These are phyloP conservation scores for Colletotrichum australisinense DNA, from an alignment of 2,329 filamentous ascomycete genomes.

Conservation along the genomic window DNA sequence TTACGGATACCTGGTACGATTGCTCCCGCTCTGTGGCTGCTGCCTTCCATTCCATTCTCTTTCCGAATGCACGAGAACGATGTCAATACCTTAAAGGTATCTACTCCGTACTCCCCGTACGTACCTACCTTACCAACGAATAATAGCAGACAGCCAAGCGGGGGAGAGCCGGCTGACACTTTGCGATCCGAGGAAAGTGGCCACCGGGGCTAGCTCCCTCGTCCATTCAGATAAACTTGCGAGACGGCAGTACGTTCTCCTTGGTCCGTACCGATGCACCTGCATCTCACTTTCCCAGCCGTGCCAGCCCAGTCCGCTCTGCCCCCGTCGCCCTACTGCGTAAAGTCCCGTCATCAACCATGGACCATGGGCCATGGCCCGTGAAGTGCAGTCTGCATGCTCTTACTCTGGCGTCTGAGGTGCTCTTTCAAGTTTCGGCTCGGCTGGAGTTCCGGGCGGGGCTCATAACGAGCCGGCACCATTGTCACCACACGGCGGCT, in stretches of 20 bases:
- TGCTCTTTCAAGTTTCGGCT: slow-evolving; percentile 10
- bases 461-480: slow-evolving; percentile 9
- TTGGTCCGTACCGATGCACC: not conserved
- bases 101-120: too few relatives aligned
- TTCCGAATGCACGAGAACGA: not conserved
- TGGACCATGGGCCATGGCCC: not conserved
- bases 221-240: not conserved
- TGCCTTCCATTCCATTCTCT: not conserved
- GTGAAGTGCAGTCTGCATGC: not conserved
- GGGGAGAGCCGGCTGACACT: not conserved
- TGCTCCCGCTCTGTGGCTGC: not conserved
- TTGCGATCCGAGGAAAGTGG: not conserved
- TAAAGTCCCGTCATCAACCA: slow-evolving; percentile 1
- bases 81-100: too few relatives aligned
- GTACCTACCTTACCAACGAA: too few relatives aligned
- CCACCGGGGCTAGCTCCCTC: not conserved
- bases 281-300: not conserved
- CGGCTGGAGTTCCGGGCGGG: slow-evolving; percentile 30
- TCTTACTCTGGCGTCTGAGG: not conserved
- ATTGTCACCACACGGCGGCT: not conserved
- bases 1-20: not conserved
- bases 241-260: not conserved
- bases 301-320: not conserved
- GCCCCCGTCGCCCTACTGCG: not conserved
- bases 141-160: too few relatives aligned